phyloP scores from a whole-genome alignment of 169 alveolate genomes.

The Cryptosporidium sp. region DNA sequence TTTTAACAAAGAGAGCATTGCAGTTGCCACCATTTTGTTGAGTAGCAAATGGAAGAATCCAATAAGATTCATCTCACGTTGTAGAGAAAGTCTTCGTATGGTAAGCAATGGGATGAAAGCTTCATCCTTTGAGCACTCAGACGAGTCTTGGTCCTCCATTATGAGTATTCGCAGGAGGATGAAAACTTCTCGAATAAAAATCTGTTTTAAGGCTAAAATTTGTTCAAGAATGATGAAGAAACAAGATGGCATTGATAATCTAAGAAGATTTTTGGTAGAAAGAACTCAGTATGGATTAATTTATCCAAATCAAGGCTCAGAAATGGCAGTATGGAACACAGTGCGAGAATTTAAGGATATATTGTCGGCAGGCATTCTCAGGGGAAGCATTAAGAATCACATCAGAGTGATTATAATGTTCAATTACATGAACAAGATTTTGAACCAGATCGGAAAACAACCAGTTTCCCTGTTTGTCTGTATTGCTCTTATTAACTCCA shows the following conservation, averaged over 20 bases:
- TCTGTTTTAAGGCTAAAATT: conserved; percentile 20
- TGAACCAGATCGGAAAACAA: not conserved
- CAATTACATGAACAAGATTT: conserved; percentile 36
- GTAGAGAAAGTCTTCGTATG: conserved; percentile 26
- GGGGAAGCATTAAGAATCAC: conserved; percentile 30
- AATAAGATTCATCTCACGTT: conserved; percentile 2
- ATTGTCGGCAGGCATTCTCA: conserved; percentile 14
- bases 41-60: conserved; percentile 67
- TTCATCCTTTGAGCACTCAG: not conserved
- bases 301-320: conserved; percentile 16
- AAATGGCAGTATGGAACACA: conserved; percentile 49
- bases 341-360: conserved; percentile 34
- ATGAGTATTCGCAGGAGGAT: not conserved
- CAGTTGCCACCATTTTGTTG: conserved; percentile 15
- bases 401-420: conserved; percentile 37
- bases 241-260: conserved; percentile 21
- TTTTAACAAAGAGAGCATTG: conserved; percentile 22
- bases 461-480: conserved; percentile 21
- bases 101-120: conserved; percentile 28
- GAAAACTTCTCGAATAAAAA: conserved; percentile 17
- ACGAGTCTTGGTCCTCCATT: not conserved
- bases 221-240: conserved; percentile 45
- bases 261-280: conserved; percentile 1
- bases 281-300: conserved; percentile 39
- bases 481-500: conserved; percentile 51